A percentile compares a stretch with the other conserved stretches of the same genome.
Evolutionary conservation across 345 rosid species (phyloP).

Genomic region (Eucalyptus pumila): DNA sequence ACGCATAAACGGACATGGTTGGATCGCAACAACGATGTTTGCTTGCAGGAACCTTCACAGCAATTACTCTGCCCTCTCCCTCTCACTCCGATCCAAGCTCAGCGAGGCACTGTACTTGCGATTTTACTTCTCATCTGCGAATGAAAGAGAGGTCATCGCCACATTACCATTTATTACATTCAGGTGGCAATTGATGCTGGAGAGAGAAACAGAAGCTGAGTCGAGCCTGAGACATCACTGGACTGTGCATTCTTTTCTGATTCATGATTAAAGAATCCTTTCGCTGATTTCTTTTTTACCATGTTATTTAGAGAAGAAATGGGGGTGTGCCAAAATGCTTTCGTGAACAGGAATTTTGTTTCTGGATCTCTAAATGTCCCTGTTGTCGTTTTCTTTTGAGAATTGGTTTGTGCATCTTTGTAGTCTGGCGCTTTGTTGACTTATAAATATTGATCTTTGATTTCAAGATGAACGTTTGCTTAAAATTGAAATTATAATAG

Average conservation of each 20-base stretch:
- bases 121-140: not conserved
- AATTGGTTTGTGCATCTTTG: not conserved
- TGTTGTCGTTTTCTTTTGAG: not conserved
- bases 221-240: not conserved
- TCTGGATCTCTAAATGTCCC: not conserved
- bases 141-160: not conserved
- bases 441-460: not conserved
- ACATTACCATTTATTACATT: not conserved
- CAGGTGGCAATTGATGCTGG: not conserved
- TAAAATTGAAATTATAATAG: not conserved
- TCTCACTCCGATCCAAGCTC: not conserved
- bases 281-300: not conserved
- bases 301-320: not conserved
- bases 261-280: not conserved
- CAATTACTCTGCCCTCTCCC: not conserved
- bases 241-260: not conserved
- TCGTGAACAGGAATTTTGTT: not conserved
- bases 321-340: not conserved
- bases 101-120: not conserved
- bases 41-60: slow-evolving; percentile 32
- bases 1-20: not conserved
- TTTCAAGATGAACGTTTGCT: not conserved
- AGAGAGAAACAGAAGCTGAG: not conserved
- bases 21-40: not conserved
- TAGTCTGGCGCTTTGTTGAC: not conserved